phyloP scores from a whole-genome alignment of 1,284 basidiomycete species.

The Rhodotorula glutinis region DNA sequence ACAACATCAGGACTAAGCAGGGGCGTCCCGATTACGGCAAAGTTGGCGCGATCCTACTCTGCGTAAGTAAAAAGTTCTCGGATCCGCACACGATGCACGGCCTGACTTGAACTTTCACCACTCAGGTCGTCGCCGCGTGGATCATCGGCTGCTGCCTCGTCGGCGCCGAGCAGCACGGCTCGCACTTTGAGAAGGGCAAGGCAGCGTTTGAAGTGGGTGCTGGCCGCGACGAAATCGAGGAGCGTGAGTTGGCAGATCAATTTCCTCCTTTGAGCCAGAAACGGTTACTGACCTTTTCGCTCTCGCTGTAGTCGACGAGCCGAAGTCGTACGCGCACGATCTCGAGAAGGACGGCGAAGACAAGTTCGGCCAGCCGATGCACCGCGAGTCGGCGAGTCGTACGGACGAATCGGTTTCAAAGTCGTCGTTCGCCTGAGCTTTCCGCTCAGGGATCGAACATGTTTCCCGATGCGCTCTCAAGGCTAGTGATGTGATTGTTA shows the following conservation, averaged over 20 bases:
- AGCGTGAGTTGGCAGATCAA: constrained; percentile 11
- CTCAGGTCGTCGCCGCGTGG: constrained; percentile 50
- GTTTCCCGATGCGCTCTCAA: background rate
- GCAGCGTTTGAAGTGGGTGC: constrained; percentile 61
- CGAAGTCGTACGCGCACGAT: constrained; percentile 1
- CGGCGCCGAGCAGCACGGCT: constrained; percentile 64
- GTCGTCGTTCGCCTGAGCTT: background rate
- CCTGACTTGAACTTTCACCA: background rate
- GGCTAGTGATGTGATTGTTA: background rate
- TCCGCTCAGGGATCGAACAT: background rate
- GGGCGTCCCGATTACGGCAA: constrained; percentile 75
- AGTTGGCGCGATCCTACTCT: constrained; percentile 45
- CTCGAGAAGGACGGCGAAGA: constrained; percentile 19
- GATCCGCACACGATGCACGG: no score
- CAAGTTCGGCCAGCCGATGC: constrained; percentile 12
- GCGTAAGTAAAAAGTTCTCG: no score
- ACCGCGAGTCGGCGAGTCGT: constrained; percentile 20
- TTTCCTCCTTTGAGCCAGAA: background rate
- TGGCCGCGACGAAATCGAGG: constrained; percentile 28
- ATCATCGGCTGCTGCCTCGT: constrained; percentile 37
- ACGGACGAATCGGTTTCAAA: constrained; percentile 3
- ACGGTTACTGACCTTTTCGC: background rate
- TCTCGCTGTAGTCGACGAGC: no score
- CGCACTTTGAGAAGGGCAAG: constrained; percentile 78
- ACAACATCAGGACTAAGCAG: constrained; percentile 49